Evolutionary conservation across 495 filamentous ascomycete species (phyloP).

Genomic region (Pyrenula massariospora): DNA sequence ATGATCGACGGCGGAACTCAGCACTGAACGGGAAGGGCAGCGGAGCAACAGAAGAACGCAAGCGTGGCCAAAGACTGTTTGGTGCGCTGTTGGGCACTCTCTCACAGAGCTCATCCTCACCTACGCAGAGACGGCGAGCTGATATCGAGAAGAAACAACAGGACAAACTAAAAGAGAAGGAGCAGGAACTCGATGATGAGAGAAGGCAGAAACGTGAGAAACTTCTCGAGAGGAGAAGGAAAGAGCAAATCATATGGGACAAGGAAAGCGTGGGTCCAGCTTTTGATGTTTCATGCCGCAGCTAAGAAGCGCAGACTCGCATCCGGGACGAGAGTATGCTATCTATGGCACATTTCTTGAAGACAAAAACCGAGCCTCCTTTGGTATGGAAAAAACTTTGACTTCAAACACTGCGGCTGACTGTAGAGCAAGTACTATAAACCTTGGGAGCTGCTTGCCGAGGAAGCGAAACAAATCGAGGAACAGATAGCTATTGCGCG

Average conservation of each 20-base stretch:
- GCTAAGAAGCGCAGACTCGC: constrained; percentile 51
- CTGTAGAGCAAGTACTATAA: constrained; percentile 60
- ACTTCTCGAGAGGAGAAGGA: constrained; percentile 43
- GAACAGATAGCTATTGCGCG: constrained; percentile 47
- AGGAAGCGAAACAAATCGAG: constrained; percentile 49
- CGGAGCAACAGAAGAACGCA: constrained; percentile 60
- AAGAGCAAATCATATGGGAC: constrained; percentile 67
- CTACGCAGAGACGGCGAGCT: constrained; percentile 63
- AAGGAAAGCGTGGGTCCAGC: constrained; percentile 56
- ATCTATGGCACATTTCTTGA: constrained; percentile 60
- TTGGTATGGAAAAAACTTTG: constrained; percentile 45
- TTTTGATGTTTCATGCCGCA: constrained; percentile 12
- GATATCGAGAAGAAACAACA: constrained; percentile 88
- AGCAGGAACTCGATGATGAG: constrained; percentile 57
- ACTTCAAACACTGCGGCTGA: constrained; percentile 11
- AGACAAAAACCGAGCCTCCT: constrained; percentile 61
- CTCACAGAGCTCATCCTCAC: constrained; percentile 58
- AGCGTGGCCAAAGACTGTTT: constrained; percentile 80
- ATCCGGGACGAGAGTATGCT: constrained; percentile 63
- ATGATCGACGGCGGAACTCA: constrained; percentile 24
- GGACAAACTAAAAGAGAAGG: constrained; percentile 66
- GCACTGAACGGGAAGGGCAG: constrained; percentile 31
- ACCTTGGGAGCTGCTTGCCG: constrained; percentile 64
- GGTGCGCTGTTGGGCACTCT: constrained; percentile 80
- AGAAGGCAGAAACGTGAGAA: constrained; percentile 52